Conservation (phyloP, 306 rosid genomes). For the Acmispon strigosus region DNA sequence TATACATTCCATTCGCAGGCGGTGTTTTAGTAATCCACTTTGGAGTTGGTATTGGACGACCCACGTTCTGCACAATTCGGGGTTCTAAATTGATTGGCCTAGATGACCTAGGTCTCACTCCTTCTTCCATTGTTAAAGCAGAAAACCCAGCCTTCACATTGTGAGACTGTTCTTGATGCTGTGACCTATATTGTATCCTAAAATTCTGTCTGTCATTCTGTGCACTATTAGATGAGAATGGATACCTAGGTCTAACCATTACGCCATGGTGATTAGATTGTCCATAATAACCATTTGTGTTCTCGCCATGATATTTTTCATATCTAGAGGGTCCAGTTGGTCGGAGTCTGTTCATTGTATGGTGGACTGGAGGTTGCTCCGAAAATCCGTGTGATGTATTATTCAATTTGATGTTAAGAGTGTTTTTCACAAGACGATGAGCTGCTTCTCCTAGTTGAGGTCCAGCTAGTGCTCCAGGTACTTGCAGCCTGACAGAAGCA, state of each 20-base stretch:
- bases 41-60: slow-evolving; percentile 79
- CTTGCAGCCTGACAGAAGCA: slow-evolving; percentile 56
- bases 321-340: slow-evolving; percentile 66
- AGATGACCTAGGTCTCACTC: slow-evolving; percentile 38
- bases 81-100: slow-evolving; percentile 27
- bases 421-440: slow-evolving; percentile 83
- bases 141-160: slow-evolving; percentile 45
- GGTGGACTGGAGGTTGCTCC: slow-evolving; percentile 54
- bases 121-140: slow-evolving; percentile 39
- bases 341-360: slow-evolving; percentile 43
- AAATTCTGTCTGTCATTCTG: slow-evolving; percentile 55
- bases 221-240: slow-evolving; percentile 37
- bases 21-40: slow-evolving; percentile 68
- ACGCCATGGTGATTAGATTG: slow-evolving; percentile 49
- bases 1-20: slow-evolving; percentile 35
- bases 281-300: slow-evolving; percentile 34
- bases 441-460: slow-evolving; percentile 90
- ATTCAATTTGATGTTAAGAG: slow-evolving; percentile 55
- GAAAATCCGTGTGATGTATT: slow-evolving; percentile 42
- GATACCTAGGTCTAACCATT: slow-evolving; percentile 45
- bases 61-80: slow-evolving; percentile 36
- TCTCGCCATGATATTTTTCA: slow-evolving; percentile 59
- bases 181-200: slow-evolving; percentile 44
- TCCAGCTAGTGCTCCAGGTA: slow-evolving; percentile 84
- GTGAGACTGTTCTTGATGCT: slow-evolving; percentile 41